These are phyloP conservation scores for Claviceps africana DNA, from an alignment of 2,329 filamentous ascomycete species.

Conservation along the genomic window DNA sequence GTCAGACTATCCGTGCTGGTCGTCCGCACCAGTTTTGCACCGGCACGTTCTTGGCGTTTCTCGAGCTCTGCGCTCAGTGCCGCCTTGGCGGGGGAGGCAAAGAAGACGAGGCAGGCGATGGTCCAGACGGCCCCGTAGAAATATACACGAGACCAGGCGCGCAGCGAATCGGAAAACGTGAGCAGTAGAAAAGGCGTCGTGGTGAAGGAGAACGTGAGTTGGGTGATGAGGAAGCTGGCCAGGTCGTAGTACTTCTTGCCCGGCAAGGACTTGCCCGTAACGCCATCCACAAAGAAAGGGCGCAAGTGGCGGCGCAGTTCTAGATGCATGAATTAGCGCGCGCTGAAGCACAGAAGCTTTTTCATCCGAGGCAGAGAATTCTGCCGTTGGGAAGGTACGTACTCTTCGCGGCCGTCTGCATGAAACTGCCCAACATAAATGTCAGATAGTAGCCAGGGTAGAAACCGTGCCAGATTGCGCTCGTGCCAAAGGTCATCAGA, in stretches of 20 bases:
- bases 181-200: conserved; percentile 79
- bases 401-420: conserved; percentile 94
- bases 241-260: conserved; percentile 81
- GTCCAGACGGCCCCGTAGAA: conserved; percentile 71
- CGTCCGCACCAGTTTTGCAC: conserved; percentile 31
- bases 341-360: neutral
- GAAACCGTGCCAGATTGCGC: conserved; percentile 96
- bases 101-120: conserved; percentile 52
- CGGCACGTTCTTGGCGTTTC: conserved; percentile 34
- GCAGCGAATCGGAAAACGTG: conserved; percentile 52
- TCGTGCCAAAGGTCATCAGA: conserved; percentile 84
- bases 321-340: conserved; percentile 22
- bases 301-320: conserved; percentile 81
- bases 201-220: conserved; percentile 70
- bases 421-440: conserved; percentile 78
- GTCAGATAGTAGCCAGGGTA: conserved; percentile 91
- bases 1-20: conserved; percentile 44
- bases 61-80: conserved; percentile 44
- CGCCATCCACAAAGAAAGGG: conserved; percentile 78
- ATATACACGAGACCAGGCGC: conserved; percentile 74
- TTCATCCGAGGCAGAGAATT: neutral
- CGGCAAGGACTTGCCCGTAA: conserved; percentile 52
- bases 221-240: conserved; percentile 60
- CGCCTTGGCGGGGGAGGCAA: conserved; percentile 62
- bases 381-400: conserved; percentile 22